Conservation (phyloP, 2,329 filamentous ascomycete species). For the Parastagonospora avenae region DNA sequence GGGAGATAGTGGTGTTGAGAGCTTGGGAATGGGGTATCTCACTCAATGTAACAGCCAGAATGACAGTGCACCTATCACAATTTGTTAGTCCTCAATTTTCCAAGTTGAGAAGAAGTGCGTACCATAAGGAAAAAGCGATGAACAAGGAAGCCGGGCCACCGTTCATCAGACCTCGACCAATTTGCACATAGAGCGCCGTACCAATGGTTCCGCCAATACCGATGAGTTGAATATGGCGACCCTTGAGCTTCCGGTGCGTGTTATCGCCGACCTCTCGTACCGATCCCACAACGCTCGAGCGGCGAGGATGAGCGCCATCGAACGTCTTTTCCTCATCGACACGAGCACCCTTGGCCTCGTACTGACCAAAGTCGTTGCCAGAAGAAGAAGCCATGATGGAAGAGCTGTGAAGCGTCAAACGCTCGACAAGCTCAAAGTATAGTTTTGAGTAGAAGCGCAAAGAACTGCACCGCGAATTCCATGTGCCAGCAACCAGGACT, state of each 20-base stretch:
- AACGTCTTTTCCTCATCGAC: slow-evolving; percentile 37
- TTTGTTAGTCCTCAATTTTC: slow-evolving; percentile 5
- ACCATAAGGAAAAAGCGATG: slow-evolving; percentile 54
- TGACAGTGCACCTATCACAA: slow-evolving; percentile 48
- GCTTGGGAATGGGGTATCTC: slow-evolving; percentile 25
- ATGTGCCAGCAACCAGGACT: slow-evolving; percentile 26
- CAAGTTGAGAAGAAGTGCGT: slow-evolving; percentile 14
- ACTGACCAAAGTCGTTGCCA: slow-evolving; percentile 35
- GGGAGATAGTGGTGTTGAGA: slow-evolving; percentile 27
- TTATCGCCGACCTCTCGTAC: slow-evolving; percentile 41
- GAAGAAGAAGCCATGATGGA: slow-evolving; percentile 42
- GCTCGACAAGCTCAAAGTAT: slow-evolving; percentile 27
- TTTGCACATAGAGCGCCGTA: slow-evolving; percentile 55
- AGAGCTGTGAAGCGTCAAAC: neutral
- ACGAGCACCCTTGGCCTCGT: slow-evolving; percentile 17
- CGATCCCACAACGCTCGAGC: slow-evolving; percentile 29
- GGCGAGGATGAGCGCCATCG: slow-evolving; percentile 25
- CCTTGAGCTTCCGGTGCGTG: slow-evolving; percentile 53
- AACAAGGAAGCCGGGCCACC: slow-evolving; percentile 55
- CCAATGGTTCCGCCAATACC: slow-evolving; percentile 55
- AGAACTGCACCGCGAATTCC: slow-evolving; percentile 41
- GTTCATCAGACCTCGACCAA: slow-evolving; percentile 53
- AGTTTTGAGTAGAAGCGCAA: slow-evolving; percentile 42
- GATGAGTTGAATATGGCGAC: slow-evolving; percentile 55
- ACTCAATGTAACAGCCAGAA: slow-evolving; percentile 50